A percentile compares a stretch with the other conserved stretches of the same genome.
phyloP scores from a whole-genome alignment of 345 rosid genomes.

The Lumnitzera littorea region DNA sequence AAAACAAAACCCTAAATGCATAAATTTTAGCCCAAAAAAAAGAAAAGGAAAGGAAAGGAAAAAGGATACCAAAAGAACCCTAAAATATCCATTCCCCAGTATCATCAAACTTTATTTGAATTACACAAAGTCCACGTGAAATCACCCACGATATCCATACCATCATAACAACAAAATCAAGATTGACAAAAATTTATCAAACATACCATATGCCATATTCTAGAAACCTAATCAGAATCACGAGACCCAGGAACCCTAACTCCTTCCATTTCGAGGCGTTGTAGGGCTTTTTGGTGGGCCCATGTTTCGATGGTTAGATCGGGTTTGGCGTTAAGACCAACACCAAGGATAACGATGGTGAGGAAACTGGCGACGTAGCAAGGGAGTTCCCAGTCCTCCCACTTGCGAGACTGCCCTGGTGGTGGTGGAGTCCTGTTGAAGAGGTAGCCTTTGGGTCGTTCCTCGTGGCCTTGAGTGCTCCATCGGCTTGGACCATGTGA shows the following conservation, averaged over 20 bases:
- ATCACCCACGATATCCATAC: too few relatives aligned
- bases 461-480: conserved; percentile 86
- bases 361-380: conserved; percentile 97
- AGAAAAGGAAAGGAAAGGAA: too few relatives aligned
- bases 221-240: conserved; percentile 5
- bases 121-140: too few relatives aligned
- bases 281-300: conserved; percentile 97
- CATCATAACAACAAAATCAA: too few relatives aligned
- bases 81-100: too few relatives aligned
- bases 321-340: conserved; percentile 95
- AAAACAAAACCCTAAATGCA: too few relatives aligned
- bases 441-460: conserved; percentile 81
- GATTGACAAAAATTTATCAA: too few relatives aligned
- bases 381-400: conserved; percentile 99
- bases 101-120: too few relatives aligned
- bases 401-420: conserved; percentile 78
- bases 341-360: conserved; percentile 90
- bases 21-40: too few relatives aligned
- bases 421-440: conserved; percentile 71
- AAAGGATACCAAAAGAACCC: too few relatives aligned
- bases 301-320: conserved; percentile 99
- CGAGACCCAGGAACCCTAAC: conserved; percentile 2
- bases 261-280: conserved; percentile 72
- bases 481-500: conserved; percentile 73
- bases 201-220: too few relatives aligned